A percentile compares a stretch with the other conserved stretches of the same genome.
Conservation (phyloP, 345 rosid species). For the Salix suchowensis region DNA sequence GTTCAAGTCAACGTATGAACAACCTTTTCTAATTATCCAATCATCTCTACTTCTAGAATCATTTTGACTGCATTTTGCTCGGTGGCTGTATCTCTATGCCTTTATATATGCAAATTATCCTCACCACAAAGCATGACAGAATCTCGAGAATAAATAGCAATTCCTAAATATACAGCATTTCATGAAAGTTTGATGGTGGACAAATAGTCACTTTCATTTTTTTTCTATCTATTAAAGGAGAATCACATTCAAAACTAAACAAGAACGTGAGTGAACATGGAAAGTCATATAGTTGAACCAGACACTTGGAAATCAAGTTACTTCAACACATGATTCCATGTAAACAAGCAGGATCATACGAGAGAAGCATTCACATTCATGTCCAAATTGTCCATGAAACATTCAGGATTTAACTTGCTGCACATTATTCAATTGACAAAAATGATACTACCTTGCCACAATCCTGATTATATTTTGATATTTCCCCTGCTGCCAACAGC, state of each 20-base stretch:
- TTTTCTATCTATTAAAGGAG: background rate
- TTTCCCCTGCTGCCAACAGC: background rate
- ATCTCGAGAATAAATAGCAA: background rate
- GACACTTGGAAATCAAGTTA: background rate
- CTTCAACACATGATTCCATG: background rate
- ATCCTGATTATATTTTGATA: background rate
- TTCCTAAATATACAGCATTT: background rate
- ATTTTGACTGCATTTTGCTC: background rate
- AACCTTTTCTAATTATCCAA: no score
- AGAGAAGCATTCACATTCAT: background rate
- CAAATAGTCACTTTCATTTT: background rate
- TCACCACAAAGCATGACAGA: background rate
- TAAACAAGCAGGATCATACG: background rate
- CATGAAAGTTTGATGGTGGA: background rate
- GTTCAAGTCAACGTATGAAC: constrained; percentile 78
- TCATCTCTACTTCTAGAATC: background rate
- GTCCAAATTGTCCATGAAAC: background rate
- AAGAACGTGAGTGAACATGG: background rate
- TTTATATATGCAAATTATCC: background rate
- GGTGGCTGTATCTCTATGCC: background rate
- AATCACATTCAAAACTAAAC: background rate
- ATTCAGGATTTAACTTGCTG: background rate
- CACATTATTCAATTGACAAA: background rate
- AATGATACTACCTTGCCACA: background rate
- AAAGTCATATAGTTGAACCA: background rate